phyloP scores from a whole-genome alignment of 306 rosid species.

The Inga oerstediana region DNA sequence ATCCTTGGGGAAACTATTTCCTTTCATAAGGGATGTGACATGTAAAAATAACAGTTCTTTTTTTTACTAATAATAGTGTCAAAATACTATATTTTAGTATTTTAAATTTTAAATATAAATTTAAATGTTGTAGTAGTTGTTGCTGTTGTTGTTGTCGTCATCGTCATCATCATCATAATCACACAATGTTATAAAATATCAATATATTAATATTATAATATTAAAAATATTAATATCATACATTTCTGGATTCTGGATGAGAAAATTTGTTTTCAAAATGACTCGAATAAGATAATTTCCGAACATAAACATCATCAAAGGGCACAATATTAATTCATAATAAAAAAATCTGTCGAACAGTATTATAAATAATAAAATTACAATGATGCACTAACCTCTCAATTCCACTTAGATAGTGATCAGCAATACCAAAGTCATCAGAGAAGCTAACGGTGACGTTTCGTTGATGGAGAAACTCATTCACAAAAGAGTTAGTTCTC shows the following conservation, averaged over 20 bases:
- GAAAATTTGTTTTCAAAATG: neutral
- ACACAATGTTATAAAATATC: too few relatives aligned
- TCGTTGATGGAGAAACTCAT: slow-evolving; percentile 68
- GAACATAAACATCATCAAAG: neutral
- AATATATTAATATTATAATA: too few relatives aligned
- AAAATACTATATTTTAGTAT: too few relatives aligned
- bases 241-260: neutral
- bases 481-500: slow-evolving; percentile 79
- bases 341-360: slow-evolving; percentile 12
- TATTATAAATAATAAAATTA: neutral
- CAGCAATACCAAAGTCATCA: slow-evolving; percentile 48
- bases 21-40: too few relatives aligned
- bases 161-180: too few relatives aligned
- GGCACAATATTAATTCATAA: neutral
- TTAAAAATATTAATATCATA: too few relatives aligned
- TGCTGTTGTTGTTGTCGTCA: too few relatives aligned
- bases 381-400: slow-evolving; percentile 56
- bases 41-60: too few relatives aligned
- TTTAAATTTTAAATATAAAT: too few relatives aligned
- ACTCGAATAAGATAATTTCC: neutral
- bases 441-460: slow-evolving; percentile 47
- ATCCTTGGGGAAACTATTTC: too few relatives aligned
- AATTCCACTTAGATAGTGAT: slow-evolving; percentile 52
- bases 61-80: too few relatives aligned
- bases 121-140: too few relatives aligned